A percentile compares a stretch with the other conserved stretches of the same genome.
Conservation (phyloP, 805 yeast species). For the Maudiozyma serrabonitensis region DNA sequence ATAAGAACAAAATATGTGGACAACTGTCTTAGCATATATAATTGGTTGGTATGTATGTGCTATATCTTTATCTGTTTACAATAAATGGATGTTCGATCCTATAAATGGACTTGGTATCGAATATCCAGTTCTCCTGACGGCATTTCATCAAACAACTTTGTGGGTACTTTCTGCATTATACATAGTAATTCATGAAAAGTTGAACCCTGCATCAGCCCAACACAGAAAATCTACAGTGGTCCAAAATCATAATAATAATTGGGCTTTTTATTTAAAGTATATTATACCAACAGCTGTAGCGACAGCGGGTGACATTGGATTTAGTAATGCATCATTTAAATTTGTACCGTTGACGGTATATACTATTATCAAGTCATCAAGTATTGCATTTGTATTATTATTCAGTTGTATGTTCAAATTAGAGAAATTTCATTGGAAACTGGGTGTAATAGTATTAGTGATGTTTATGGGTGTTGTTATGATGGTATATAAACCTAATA, state of each 20-base stretch:
- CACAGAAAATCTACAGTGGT: not conserved
- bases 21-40: constrained; percentile 5
- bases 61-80: constrained; percentile 64
- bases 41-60: constrained; percentile 66
- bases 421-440: constrained; percentile 61
- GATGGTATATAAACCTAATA: constrained; percentile 60
- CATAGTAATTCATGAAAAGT: constrained; percentile 21
- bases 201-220: not conserved
- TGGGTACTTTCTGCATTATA: constrained; percentile 41
- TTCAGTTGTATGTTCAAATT: constrained; percentile 78
- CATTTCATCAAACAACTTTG: constrained; percentile 72
- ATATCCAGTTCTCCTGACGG: constrained; percentile 77
- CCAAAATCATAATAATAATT: constrained; percentile 8
- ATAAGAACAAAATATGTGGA: constrained; percentile 2
- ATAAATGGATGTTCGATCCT: constrained; percentile 93
- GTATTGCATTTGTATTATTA: constrained; percentile 76
- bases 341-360: constrained; percentile 75
- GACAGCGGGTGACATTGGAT: constrained; percentile 87
- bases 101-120: constrained; percentile 58
- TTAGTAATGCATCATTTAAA: constrained; percentile 75
- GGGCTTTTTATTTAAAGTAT: constrained; percentile 37
- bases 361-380: constrained; percentile 87
- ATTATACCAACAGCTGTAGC: constrained; percentile 81
- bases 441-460: constrained; percentile 57
- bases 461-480: constrained; percentile 80